phyloP scores from a whole-genome alignment of 1,284 basidiomycete genomes.

The Moniliophthora roreri region DNA sequence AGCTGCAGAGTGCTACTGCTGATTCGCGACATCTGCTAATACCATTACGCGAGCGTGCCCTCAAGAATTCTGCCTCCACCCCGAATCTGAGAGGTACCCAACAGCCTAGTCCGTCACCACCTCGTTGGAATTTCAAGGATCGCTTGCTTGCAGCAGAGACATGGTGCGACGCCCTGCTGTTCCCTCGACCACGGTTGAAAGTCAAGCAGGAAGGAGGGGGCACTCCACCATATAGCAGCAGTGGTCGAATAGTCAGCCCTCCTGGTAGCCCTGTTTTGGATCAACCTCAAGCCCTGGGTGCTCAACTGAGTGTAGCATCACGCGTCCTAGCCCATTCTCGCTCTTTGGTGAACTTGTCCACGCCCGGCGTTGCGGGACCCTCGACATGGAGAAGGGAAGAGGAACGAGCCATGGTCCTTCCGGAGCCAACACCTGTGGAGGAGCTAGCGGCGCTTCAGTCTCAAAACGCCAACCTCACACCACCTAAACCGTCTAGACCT shows the following conservation, averaged over 20 bases:
- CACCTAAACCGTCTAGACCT: constrained; percentile 31
- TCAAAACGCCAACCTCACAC: constrained; percentile 1
- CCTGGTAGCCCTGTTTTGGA: constrained; percentile 43
- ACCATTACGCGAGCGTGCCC: constrained; percentile 14
- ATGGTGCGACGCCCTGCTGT: constrained; percentile 76
- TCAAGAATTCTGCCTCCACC: constrained; percentile 58
- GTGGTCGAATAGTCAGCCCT: constrained; percentile 47
- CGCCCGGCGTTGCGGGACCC: constrained; percentile 10
- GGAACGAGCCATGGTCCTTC: not conserved
- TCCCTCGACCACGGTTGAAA: constrained; percentile 70
- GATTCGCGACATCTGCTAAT: constrained; percentile 1
- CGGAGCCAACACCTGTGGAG: not conserved
- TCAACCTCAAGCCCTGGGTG: constrained; percentile 20
- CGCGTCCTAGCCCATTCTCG: constrained; percentile 46
- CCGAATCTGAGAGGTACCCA: constrained; percentile 52
- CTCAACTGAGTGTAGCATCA: constrained; percentile 30
- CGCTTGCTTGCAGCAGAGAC: constrained; percentile 71
- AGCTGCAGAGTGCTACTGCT: not conserved
- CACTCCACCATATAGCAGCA: constrained; percentile 10
- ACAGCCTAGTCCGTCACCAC: constrained; percentile 12
- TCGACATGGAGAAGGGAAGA: constrained; percentile 8
- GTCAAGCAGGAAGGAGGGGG: constrained; percentile 30
- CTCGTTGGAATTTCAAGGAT: constrained; percentile 35
- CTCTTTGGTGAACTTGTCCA: constrained; percentile 36
- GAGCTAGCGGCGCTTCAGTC: not conserved